phyloP scores from a whole-genome alignment of 2,329 filamentous ascomycete genomes.

The Podosphaera leucotricha region DNA sequence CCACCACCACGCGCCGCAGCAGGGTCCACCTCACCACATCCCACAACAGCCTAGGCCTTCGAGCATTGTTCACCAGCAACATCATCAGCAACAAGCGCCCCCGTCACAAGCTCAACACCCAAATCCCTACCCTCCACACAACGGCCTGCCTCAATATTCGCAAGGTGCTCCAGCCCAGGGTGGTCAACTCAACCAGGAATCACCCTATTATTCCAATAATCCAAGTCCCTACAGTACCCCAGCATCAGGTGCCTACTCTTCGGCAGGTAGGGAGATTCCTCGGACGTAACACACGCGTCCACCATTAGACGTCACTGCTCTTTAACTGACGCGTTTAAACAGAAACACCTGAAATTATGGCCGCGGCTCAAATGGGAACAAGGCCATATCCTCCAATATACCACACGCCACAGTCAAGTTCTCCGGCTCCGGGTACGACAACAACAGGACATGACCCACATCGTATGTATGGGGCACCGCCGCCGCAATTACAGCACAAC shows the following conservation, averaged over 20 bases:
- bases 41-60: constrained; percentile 49
- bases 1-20: constrained; percentile 35
- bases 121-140: constrained; percentile 42
- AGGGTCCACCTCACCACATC: constrained; percentile 42
- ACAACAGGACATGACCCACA: constrained; percentile 77
- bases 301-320: neutral
- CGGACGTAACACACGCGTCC: constrained; percentile 4
- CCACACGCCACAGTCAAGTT: constrained; percentile 86
- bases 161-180: constrained; percentile 36
- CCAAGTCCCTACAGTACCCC: constrained; percentile 65
- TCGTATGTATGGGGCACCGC: constrained; percentile 60
- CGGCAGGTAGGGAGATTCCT: constrained; percentile 38
- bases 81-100: constrained; percentile 39
- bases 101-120: constrained; percentile 34
- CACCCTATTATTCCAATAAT: constrained; percentile 61
- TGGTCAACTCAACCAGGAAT: constrained; percentile 38
- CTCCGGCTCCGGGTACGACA: constrained; percentile 78
- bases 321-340: constrained; percentile 9
- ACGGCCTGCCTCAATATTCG: constrained; percentile 46
- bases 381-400: constrained; percentile 70
- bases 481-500: constrained; percentile 57
- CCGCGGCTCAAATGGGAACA: constrained; percentile 42
- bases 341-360: constrained; percentile 45
- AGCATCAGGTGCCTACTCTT: constrained; percentile 61
- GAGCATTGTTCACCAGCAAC: constrained; percentile 47